Base-by-base conservation (phyloP, 75 land plant genomes). In the Sequoia sempervirens region DNA sequence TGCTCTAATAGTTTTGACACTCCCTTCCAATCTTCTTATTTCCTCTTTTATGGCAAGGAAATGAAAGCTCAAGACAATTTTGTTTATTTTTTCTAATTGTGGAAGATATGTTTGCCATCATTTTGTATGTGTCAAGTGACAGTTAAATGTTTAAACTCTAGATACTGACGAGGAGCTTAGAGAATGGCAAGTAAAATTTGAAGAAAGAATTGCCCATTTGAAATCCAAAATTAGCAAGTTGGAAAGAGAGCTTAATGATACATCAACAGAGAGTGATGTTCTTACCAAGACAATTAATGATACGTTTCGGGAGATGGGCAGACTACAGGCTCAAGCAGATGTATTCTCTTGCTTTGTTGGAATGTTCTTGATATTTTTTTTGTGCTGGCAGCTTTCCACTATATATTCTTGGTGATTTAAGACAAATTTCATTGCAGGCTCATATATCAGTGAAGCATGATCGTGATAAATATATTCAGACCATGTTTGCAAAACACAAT, bases 151-250 rank as follows among this genome's bases (percentile, higher is more conserved):
- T 20, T 41, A 13, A 17, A 61, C 32, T 73, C 64, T 85, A 97
- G 99, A 97, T 73, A 90, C 95, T 82, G 94, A 94, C 87, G 98
- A 96, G 88, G 98, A 94, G 79, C 89, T 97, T 70, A 88, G 72
- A 75, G 93, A 92, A 82, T 97, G 98, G 98, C 93, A 93, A 84
- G 86, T 85, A 38, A 91, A 96, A 85, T 94, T 94, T 89, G 90
- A 90, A 36, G 92, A 93, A 80, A 88, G 88, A 64, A 89, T 97
- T 83, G 91, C 84, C 46, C 76, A 68, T 20, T 81, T 94, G 79
- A 88, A 86, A n/a, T 40, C 82, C 12, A 92, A 91, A 79, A 88
- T 89, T 30, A 85, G 80, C 84, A 90, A 90, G 84, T 41, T 89
- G 61, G 93, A 92, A 74, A 88, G 96, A 81, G 92, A 94, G 30